A percentile compares a stretch with the other conserved stretches of the same genome.
These are phyloP conservation scores for Krasilnikovozyma curviuscula DNA, from an alignment of 768 basidiomycete species.

Conservation along the genomic window DNA sequence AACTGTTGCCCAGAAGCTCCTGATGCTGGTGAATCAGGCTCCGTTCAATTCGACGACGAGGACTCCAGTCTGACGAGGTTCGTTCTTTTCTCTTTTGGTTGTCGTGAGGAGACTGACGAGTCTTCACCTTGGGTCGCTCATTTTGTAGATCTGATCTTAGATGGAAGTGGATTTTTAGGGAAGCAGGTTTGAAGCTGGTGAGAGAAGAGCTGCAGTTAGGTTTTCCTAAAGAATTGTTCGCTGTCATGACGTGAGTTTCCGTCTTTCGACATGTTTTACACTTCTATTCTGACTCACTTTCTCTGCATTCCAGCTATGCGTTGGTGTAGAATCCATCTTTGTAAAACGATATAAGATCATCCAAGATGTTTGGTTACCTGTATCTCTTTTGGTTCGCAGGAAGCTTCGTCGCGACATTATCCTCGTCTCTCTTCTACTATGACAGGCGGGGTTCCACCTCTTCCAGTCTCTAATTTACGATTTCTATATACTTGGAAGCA, in stretches of 20 bases:
- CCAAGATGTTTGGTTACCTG: no score
- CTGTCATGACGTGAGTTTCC: constrained; percentile 66
- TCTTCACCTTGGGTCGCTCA: constrained; percentile 5
- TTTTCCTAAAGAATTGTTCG: constrained; percentile 58
- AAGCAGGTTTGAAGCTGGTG: constrained; percentile 53
- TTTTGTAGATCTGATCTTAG: constrained; percentile 52
- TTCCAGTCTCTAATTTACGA: no score
- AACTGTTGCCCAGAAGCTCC: constrained; percentile 50
- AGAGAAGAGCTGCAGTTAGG: constrained; percentile 63
- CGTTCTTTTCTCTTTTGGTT: constrained; percentile 3
- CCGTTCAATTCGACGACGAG: constrained; percentile 49
- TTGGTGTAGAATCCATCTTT: no score
- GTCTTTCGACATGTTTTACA: no score
- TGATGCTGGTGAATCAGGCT: constrained; percentile 33
- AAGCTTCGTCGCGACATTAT: no score
- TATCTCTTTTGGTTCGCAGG: no score
- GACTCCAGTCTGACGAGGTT: constrained; percentile 85
- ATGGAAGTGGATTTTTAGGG: constrained; percentile 56
- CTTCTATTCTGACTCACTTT: no score
- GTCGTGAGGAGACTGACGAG: neutral
- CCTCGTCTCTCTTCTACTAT: no score
- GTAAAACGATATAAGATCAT: no score
- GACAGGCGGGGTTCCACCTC: no score
- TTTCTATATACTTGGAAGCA: no score
- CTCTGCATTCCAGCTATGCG: no score